phyloP scores from a whole-genome alignment of 176 grass and related monocot genomes.

The Dactylis glomerata region DNA sequence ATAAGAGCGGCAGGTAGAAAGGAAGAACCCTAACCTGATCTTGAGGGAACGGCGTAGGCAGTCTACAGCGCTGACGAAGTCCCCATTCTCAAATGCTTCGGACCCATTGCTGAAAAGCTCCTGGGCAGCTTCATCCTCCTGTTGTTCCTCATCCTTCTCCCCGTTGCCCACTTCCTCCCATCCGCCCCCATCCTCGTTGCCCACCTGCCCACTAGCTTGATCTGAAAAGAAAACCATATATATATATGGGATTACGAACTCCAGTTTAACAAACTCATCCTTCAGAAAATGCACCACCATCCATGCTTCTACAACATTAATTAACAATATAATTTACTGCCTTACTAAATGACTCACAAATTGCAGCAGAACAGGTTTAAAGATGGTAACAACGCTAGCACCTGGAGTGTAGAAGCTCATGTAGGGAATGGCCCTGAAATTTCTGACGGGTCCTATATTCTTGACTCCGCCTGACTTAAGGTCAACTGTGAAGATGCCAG shows the following conservation, averaged over 20 bases:
- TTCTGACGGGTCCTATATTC: neutral
- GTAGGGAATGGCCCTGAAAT: neutral
- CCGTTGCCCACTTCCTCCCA: neutral
- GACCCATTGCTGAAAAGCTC: conserved; percentile 63
- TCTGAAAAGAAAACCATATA: neutral
- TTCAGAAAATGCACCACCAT: neutral
- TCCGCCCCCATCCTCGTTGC: neutral
- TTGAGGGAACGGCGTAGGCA: conserved; percentile 65
- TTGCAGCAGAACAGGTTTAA: neutral
- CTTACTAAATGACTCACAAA: neutral
- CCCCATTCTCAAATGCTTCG: conserved; percentile 64
- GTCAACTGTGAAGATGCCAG: neutral
- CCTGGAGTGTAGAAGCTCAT: neutral
- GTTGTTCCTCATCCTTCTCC: neutral
- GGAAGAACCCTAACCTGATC: conserved; percentile 58
- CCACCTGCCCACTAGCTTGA: neutral
- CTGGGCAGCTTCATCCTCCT: conserved; percentile 49
- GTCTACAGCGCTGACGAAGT: conserved; percentile 51
- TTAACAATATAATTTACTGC: neutral
- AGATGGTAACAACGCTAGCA: conserved; percentile 2
- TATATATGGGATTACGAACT: neutral
- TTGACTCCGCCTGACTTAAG: neutral
- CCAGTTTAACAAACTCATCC: neutral
- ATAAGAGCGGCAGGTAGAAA: neutral
- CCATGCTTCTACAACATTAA: neutral